A percentile compares a stretch with the other conserved stretches of the same genome.
These are phyloP conservation scores for Myxozyma geophila DNA, from an alignment of 805 yeast species.

Conservation along the genomic window DNA sequence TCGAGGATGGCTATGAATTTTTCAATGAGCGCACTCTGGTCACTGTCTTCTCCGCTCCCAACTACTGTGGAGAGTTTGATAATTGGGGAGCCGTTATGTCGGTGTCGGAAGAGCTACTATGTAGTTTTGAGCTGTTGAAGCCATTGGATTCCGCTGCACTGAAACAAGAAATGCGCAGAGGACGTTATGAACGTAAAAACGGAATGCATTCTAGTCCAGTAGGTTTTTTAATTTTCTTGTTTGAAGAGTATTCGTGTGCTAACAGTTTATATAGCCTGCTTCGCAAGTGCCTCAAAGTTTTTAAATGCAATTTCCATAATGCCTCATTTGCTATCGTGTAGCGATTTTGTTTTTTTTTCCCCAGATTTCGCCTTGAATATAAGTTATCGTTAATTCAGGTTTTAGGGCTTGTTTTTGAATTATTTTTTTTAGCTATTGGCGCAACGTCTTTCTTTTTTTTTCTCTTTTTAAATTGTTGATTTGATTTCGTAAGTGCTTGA, in stretches of 20 bases:
- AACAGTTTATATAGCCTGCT: slow-evolving; percentile 32
- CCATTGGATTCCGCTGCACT: slow-evolving; percentile 92
- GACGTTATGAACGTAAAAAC: slow-evolving; percentile 71
- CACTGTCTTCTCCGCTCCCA: slow-evolving; percentile 76
- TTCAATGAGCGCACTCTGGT: slow-evolving; percentile 73
- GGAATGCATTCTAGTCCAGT: slow-evolving; percentile 45
- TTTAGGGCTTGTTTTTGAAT: background rate
- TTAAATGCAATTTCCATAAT: background rate
- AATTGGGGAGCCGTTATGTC: slow-evolving; percentile 99
- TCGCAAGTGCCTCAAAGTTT: slow-evolving; percentile 39
- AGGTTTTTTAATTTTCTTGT: slow-evolving; percentile 42
- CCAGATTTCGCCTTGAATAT: background rate
- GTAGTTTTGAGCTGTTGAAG: slow-evolving; percentile 90
- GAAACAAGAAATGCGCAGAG: slow-evolving; percentile 83
- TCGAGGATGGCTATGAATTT: slow-evolving; percentile 78
- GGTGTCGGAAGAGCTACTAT: slow-evolving; percentile 86
- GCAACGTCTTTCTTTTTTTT: background rate
- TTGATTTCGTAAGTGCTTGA: background rate
- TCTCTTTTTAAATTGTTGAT: background rate
- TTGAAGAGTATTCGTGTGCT: background rate
- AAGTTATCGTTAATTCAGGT: background rate
- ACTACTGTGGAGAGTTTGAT: slow-evolving; percentile 82
- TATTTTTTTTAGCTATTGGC: background rate
- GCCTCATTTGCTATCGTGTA: background rate
- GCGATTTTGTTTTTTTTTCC: background rate